Percentiles rank a stretch among this genome's conserved stretches.
These are phyloP conservation scores for Omphalotus guepiniiformis DNA, from an alignment of 768 basidiomycete species.

Conservation along the genomic window DNA sequence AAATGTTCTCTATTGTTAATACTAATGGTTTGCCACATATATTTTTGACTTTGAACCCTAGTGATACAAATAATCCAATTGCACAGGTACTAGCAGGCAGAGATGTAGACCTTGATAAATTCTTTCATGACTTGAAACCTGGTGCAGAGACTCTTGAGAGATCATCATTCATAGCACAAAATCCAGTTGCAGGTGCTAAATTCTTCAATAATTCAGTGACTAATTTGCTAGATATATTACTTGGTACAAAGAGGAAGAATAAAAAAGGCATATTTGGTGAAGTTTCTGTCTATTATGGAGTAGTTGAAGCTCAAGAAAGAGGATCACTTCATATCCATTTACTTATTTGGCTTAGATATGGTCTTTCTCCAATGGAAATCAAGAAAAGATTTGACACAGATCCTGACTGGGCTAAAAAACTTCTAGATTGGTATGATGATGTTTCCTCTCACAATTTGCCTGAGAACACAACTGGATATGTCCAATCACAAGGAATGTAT, in stretches of 20 bases:
- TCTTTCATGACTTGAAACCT: conserved; percentile 10
- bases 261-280: conserved; percentile 25
- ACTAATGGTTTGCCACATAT: conserved; percentile 14
- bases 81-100: conserved; percentile 16
- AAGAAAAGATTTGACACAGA: conserved; percentile 9
- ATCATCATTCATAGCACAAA: conserved; percentile 18
- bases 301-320: conserved; percentile 26
- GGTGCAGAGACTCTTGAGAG: neutral
- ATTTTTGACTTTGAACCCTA: conserved; percentile 16
- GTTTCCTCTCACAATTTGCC: conserved; percentile 7
- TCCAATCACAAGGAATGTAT: neutral
- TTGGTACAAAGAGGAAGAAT: conserved; percentile 15
- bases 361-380: conserved; percentile 10
- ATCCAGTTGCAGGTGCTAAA: conserved; percentile 29
- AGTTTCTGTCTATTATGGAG: conserved; percentile 20
- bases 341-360: conserved; percentile 19
- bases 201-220: conserved; percentile 29
- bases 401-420: neutral
- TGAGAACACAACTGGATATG: neutral
- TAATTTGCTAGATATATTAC: conserved; percentile 18
- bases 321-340: conserved; percentile 26
- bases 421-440: neutral
- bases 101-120: conserved; percentile 15
- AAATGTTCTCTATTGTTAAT: conserved; percentile 11
- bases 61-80: conserved; percentile 17